Percentiles rank a stretch among this genome's conserved stretches.
Evolutionary conservation across 305 asterid species (phyloP).

Genomic region (Fraxinus albicans): DNA sequence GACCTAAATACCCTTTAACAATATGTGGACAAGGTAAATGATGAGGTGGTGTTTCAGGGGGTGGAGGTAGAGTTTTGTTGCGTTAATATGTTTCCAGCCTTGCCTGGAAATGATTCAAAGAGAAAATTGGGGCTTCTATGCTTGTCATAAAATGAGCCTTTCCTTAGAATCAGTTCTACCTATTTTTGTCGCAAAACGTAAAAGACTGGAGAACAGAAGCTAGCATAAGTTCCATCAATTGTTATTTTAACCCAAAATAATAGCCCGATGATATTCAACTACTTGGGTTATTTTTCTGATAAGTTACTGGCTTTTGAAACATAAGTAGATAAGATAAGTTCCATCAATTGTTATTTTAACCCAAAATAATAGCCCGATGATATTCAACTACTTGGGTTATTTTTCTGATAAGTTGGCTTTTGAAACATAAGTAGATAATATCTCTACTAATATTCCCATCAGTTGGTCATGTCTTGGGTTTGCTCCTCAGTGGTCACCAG

Average conservation of each 20-base stretch:
- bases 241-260: slow-evolving; percentile 1
- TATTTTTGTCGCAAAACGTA: neutral
- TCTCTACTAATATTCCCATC: neutral
- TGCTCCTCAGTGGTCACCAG: too few relatives aligned
- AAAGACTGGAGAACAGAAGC: slow-evolving; percentile 11
- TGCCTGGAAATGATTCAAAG: slow-evolving; percentile 3
- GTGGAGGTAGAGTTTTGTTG: neutral
- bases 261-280: slow-evolving; percentile 6
- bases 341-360: neutral
- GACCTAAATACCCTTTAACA: too few relatives aligned
- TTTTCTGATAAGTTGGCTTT: neutral
- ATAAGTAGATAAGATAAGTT: neutral
- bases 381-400: neutral
- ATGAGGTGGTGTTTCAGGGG: neutral
- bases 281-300: neutral
- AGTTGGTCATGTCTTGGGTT: too few relatives aligned
- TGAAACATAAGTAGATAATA: neutral
- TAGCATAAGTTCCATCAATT: neutral
- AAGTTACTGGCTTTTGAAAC: neutral
- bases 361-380: slow-evolving; percentile 2
- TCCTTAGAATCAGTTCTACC: neutral
- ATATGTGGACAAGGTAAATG: neutral
- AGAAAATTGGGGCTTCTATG: neutral
- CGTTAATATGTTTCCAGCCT: neutral
- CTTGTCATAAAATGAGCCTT: neutral